Base-by-base conservation (phyloP, 768 basidiomycete species). In the Mycena albidolilacea region DNA sequence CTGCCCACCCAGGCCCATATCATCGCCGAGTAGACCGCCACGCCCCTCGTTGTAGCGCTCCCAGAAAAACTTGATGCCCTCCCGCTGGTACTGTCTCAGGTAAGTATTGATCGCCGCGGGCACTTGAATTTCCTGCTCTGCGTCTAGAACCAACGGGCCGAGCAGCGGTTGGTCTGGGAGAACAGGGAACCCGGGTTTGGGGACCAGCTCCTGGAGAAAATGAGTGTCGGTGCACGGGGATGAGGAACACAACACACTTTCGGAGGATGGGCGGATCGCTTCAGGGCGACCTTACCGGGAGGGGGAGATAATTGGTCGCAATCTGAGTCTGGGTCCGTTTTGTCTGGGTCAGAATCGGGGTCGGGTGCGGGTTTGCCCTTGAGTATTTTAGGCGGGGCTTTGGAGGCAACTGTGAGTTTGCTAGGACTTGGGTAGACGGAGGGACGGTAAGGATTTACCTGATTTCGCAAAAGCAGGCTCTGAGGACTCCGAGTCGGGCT, bases 11-110 rank as follows among this genome's bases (percentile, higher is more conserved):
- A 93, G 85, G 75, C 96, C 97, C 97, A 99, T 99, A 78, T 99
- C 97, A 79, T 99, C 97, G 7, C 97, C 97, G 5, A 99, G 87
- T 12, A 98, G 80, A 0, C 93, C 97, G 0, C 97, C 97, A 55
- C 86, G 84, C 0, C 87, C 88, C 75, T 92, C 84, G 38, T 85
- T 81, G 79, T 93, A 98, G 58, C 91, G 87, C 15, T 88, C 84
- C 82, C 90, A 98, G 61, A 98, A 88, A 82, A 98, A 98, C 52
- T 85, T 81, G 14, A 94, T 90, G 9, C 97, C 97, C 12, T 96
- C 92, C 43, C 95, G 87, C 78, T 99, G 97, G 78, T 99, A 99
- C 43, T 91, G 90, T 66, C 97, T 91, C n/a, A 98, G 85, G 80
- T 92, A 95, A 0, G 91, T 91, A 80, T 97, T 97, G 77, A 98